phyloP scores from a whole-genome alignment of 371 early-diverging fungal genomes.

The Coemansia sp. region DNA sequence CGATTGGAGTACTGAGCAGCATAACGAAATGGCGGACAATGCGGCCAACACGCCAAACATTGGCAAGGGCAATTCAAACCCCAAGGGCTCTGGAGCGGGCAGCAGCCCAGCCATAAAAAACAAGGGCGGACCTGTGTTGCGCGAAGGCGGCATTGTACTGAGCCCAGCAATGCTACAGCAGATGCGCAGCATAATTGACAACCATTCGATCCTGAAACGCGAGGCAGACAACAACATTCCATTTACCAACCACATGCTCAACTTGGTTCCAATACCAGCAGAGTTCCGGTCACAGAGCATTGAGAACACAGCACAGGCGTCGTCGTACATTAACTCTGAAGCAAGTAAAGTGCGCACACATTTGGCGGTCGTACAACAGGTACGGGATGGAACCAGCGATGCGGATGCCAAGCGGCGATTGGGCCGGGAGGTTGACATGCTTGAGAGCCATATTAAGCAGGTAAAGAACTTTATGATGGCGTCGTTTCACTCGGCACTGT shows the following conservation, averaged over 20 bases:
- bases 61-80: conserved; percentile 2
- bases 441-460: conserved; percentile 35
- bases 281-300: conserved; percentile 24
- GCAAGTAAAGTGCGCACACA: conserved; percentile 34
- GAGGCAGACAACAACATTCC: conserved; percentile 50
- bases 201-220: conserved; percentile 39
- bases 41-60: not conserved
- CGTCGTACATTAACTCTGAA: conserved; percentile 39
- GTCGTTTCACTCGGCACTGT: conserved; percentile 40
- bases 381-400: conserved; percentile 19
- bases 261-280: conserved; percentile 27
- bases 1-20: not conserved
- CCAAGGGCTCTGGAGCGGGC: conserved; percentile 5
- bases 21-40: conserved; percentile 1
- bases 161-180: conserved; percentile 48
- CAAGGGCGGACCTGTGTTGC: conserved; percentile 16
- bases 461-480: conserved; percentile 36
- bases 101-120: conserved; percentile 8
- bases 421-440: conserved; percentile 19
- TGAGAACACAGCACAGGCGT: conserved; percentile 38
- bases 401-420: conserved; percentile 29
- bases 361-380: conserved; percentile 35
- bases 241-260: conserved; percentile 46
- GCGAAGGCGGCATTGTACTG: conserved; percentile 34
- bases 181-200: conserved; percentile 46